These are phyloP conservation scores for Tolypocladium tropicale DNA, from an alignment of 2,329 filamentous ascomycete genomes.

Conservation along the genomic window DNA sequence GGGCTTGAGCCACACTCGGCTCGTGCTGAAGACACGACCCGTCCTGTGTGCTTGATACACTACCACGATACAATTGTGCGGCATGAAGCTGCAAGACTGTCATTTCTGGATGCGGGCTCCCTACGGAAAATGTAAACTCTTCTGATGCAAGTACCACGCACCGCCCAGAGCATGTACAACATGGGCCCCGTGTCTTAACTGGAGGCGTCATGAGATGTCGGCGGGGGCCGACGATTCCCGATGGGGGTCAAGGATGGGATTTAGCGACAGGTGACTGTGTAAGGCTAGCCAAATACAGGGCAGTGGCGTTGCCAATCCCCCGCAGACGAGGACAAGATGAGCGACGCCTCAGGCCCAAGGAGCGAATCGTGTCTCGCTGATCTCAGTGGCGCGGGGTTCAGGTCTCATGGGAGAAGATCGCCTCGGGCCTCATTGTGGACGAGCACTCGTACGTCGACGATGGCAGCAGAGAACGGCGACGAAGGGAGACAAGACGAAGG, in stretches of 20 bases:
- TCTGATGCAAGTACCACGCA: too few species aligned
- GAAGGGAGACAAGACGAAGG: not conserved
- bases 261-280: not conserved
- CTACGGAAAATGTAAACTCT: too few species aligned
- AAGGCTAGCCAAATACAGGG: not conserved
- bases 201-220: not conserved
- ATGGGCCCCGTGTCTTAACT: not conserved
- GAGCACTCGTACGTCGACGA: not conserved
- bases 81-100: too few species aligned
- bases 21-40: too few species aligned
- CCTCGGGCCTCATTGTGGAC: too few species aligned
- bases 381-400: not conserved
- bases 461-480: not conserved
- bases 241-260: not conserved
- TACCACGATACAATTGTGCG: too few species aligned
- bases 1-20: too few species aligned
- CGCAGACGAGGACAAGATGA: not conserved
- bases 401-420: not conserved
- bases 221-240: not conserved
- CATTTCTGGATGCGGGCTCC: too few species aligned
- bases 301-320: not conserved
- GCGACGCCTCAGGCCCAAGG: not conserved
- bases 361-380: not conserved
- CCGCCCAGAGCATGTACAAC: too few species aligned
- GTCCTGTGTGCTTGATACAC: too few species aligned